Percentiles rank a stretch among this genome's conserved stretches.
phyloP scores from a whole-genome alignment of 2,329 filamentous ascomycete genomes.

The Zalaria sp. region DNA sequence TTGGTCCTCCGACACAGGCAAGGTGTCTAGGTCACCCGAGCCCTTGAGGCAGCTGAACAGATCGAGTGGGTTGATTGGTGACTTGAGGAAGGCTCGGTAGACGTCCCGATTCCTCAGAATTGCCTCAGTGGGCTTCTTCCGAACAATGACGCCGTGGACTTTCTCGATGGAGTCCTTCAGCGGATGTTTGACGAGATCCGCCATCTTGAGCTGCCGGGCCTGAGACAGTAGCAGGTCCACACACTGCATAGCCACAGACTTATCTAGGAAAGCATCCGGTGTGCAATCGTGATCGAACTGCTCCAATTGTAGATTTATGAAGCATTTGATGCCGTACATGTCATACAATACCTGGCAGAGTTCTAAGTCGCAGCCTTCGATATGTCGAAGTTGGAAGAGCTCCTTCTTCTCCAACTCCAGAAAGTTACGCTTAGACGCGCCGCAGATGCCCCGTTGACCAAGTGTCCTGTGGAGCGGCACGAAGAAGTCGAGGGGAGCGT shows the following conservation, averaged over 20 bases:
- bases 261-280: slow-evolving; percentile 59
- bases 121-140: slow-evolving; percentile 60
- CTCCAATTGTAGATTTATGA: slow-evolving; percentile 20
- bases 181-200: slow-evolving; percentile 82
- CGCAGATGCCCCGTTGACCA: slow-evolving; percentile 75
- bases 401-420: slow-evolving; percentile 81
- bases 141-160: slow-evolving; percentile 74
- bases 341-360: slow-evolving; percentile 76
- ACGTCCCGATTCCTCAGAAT: slow-evolving; percentile 80
- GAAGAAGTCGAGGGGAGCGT: slow-evolving; percentile 67
- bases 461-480: slow-evolving; percentile 71
- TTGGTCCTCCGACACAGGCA: slow-evolving; percentile 49
- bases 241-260: slow-evolving; percentile 63
- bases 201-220: slow-evolving; percentile 72
- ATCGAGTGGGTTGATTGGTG: slow-evolving; percentile 66
- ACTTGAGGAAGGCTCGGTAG: slow-evolving; percentile 67
- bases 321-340: slow-evolving; percentile 61
- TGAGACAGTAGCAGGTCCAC: slow-evolving; percentile 74
- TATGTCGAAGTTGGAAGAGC: slow-evolving; percentile 53
- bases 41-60: slow-evolving; percentile 73
- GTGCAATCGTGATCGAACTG: slow-evolving; percentile 62
- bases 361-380: slow-evolving; percentile 75
- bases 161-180: slow-evolving; percentile 83
- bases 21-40: slow-evolving; percentile 56
- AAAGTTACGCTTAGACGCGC: slow-evolving; percentile 72